These are phyloP conservation scores for Lasiosphaeriaceae sp. DNA, from an alignment of 495 filamentous ascomycete species.

Conservation along the genomic window DNA sequence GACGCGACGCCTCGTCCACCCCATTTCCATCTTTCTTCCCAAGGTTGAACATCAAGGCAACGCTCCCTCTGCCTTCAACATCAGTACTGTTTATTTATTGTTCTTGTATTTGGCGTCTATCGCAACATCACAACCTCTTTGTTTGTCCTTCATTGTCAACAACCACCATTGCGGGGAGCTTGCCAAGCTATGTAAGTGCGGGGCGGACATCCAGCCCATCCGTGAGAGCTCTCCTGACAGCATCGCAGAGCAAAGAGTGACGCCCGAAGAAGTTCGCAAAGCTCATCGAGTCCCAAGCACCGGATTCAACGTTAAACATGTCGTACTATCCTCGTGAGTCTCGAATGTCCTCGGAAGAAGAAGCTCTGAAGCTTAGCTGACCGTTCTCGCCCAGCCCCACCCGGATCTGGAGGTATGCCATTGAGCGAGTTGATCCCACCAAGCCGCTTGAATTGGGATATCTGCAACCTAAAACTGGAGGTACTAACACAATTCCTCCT, in stretches of 20 bases:
- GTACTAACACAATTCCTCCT: neutral
- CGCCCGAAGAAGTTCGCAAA: no score
- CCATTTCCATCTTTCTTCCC: neutral
- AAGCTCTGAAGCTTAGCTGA: slow-evolving; percentile 8
- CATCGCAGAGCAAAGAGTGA: neutral
- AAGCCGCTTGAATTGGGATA: no score
- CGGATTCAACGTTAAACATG: slow-evolving; percentile 11
- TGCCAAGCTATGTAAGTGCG: slow-evolving; percentile 14
- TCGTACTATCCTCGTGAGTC: slow-evolving; percentile 35
- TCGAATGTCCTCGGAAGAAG: neutral
- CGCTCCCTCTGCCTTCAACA: neutral
- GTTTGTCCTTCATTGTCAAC: neutral
- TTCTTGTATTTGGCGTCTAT: neutral
- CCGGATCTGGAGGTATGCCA: slow-evolving; percentile 23
- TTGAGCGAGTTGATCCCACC: neutral
- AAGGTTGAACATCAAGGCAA: no score
- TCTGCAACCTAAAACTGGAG: no score
- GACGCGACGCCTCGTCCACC: neutral
- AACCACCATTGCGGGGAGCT: slow-evolving; percentile 2
- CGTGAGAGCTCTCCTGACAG: neutral
- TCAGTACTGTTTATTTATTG: neutral
- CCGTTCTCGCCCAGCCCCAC: slow-evolving; percentile 1
- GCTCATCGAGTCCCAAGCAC: neutral
- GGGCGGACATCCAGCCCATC: slow-evolving; percentile 4
- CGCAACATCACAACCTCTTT: neutral